Evolutionary conservation across 2,329 filamentous ascomycete species (phyloP).

Genomic region (Trichoderma breve): DNA sequence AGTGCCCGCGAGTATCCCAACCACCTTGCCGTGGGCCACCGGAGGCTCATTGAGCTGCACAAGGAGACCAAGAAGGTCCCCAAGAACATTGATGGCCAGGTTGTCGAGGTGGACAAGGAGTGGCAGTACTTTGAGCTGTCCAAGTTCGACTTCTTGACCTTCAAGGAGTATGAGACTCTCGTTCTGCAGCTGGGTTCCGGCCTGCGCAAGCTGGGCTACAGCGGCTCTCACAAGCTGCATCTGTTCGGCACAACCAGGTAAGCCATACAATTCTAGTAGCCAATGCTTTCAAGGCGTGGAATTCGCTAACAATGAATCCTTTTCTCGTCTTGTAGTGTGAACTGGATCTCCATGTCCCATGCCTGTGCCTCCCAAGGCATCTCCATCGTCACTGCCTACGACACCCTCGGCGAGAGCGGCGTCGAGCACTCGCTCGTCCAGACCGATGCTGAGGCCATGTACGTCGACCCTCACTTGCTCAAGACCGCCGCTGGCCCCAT

Average conservation of each 20-base stretch:
- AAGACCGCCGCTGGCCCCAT: slow-evolving; percentile 58
- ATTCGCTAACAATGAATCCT: neutral
- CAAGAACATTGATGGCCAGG: slow-evolving; percentile 80
- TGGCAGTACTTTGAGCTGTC: slow-evolving; percentile 89
- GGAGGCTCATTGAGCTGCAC: slow-evolving; percentile 74
- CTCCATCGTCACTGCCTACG: slow-evolving; percentile 90
- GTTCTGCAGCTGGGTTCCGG: slow-evolving; percentile 69
- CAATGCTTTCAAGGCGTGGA: neutral
- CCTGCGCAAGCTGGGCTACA: slow-evolving; percentile 70
- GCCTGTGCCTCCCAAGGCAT: slow-evolving; percentile 78
- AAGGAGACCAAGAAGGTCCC: slow-evolving; percentile 85
- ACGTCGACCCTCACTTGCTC: slow-evolving; percentile 77
- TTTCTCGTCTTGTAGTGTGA: slow-evolving; percentile 49
- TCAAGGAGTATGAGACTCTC: slow-evolving; percentile 72
- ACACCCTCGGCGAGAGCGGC: slow-evolving; percentile 82
- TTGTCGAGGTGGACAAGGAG: slow-evolving; percentile 80
- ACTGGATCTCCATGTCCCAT: slow-evolving; percentile 84
- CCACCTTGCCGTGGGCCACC: slow-evolving; percentile 65
- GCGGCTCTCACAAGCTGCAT: slow-evolving; percentile 67
- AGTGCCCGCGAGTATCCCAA: slow-evolving; percentile 63
- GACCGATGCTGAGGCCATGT: slow-evolving; percentile 78
- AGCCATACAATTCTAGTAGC: slow-evolving; percentile 24
- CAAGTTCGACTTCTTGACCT: slow-evolving; percentile 72
- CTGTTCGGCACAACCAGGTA: slow-evolving; percentile 82
- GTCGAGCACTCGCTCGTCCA: slow-evolving; percentile 83